phyloP scores from a whole-genome alignment of 305 asterid genomes.

The Fraxinus baroniana region DNA sequence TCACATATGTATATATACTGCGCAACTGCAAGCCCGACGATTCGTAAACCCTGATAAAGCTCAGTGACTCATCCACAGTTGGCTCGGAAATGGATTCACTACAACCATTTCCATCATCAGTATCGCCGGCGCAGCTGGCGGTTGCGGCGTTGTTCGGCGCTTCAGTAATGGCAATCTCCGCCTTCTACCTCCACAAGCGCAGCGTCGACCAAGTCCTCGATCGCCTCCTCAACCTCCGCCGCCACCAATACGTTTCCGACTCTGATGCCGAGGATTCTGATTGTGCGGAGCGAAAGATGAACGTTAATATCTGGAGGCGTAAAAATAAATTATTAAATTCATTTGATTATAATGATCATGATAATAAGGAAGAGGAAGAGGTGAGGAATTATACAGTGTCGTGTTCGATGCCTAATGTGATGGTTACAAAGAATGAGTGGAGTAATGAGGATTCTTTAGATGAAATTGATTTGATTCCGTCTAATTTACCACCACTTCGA shows the following conservation, averaged over 20 bases:
- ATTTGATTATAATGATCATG: slow-evolving; percentile 27
- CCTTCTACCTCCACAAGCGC: slow-evolving; percentile 83
- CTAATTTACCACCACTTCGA: slow-evolving; percentile 51
- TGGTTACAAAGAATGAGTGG: slow-evolving; percentile 38
- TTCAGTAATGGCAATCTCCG: slow-evolving; percentile 85
- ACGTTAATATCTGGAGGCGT: slow-evolving; percentile 33
- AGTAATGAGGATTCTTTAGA: slow-evolving; percentile 33
- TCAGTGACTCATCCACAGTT: background rate
- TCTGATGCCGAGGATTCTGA: slow-evolving; percentile 37
- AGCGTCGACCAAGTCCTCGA: slow-evolving; percentile 87
- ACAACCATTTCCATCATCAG: slow-evolving; percentile 31
- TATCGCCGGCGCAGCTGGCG: slow-evolving; percentile 50
- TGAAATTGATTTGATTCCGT: slow-evolving; percentile 40
- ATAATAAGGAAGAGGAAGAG: slow-evolving; percentile 28
- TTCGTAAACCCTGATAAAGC: slow-evolving; percentile 1
- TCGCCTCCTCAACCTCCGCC: slow-evolving; percentile 72
- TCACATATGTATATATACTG: background rate
- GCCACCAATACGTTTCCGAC: slow-evolving; percentile 31
- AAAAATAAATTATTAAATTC: slow-evolving; percentile 26
- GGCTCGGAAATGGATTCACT: slow-evolving; percentile 33
- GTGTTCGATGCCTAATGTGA: slow-evolving; percentile 57
- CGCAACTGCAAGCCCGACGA: background rate
- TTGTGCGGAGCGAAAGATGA: slow-evolving; percentile 26
- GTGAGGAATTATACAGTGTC: slow-evolving; percentile 41
- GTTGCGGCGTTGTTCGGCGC: slow-evolving; percentile 94